Base-by-base conservation (phyloP, 2,329 filamentous ascomycete genomes). In the Ramularia collo-cygni region DNA sequence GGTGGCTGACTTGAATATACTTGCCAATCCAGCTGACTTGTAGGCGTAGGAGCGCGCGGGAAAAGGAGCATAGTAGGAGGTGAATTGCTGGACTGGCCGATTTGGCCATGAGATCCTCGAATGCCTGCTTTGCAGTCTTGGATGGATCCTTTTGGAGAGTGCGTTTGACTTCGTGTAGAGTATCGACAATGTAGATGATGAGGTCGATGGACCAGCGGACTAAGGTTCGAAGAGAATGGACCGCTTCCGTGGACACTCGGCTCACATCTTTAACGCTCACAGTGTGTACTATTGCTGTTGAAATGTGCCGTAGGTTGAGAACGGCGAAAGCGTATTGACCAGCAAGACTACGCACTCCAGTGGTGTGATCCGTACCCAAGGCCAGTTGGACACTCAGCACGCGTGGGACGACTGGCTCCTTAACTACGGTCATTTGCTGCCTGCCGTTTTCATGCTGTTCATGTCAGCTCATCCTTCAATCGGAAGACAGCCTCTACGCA, bases 301-400 rank as follows among this genome's bases (percentile, higher is more conserved):
- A 48, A 31, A 72, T 76, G 50, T 85, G 84, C 30, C 86, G 78
- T 37, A 90, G 69, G 52, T 87, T 85, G 10, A 95, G 67, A 35
- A 81, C 75, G 9, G 85, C 66, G 74, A 81, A 85, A 5, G 86
- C 77, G 46, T 90, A 75, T 58, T 87, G 88, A 46, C 83, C 81
- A 37, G 75, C 70, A 29, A 89, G 77, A 3, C 71, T 75, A 14
- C 85, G 77, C 6, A 73, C 65, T 26, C 42, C 71, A 71, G 50
- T 81, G 8, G 40, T 77, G 10, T 80, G 81, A 30, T 71, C 74
- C 57, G 84, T 89, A 3, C 84, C 85, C 8, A 95, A 67, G 37
- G 85, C 80, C 42, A 85, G 81, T 57, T 93, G 79, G 18, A 92
- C 77, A 54, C 85, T 85, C 9, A 95, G 69, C 41, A 80, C 85